Conservation (phyloP, 345 rosid genomes). For the Geranium brycei region DNA sequence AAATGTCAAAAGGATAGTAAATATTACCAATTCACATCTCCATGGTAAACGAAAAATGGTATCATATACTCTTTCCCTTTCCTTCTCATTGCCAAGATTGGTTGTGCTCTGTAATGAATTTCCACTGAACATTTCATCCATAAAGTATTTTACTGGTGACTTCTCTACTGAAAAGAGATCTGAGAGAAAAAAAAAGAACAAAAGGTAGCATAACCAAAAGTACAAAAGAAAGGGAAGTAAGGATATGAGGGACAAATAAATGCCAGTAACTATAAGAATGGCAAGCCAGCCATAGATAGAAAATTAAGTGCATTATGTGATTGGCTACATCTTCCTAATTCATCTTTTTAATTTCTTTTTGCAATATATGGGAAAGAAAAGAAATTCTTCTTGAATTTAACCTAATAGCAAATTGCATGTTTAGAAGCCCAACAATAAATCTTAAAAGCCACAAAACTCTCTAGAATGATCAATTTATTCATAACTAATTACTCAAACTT, state of each 20-base stretch:
- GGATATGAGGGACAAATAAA: neutral
- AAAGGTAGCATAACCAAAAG: neutral
- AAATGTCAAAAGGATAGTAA: conserved; percentile 7
- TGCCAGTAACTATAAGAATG: neutral
- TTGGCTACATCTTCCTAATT: neutral
- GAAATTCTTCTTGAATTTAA: too few relatives aligned
- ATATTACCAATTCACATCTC: conserved; percentile 93
- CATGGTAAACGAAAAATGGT: conserved; percentile 93
- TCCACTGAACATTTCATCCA: conserved; percentile 66
- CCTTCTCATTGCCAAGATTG: conserved; percentile 55
- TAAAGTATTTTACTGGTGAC: conserved; percentile 68
- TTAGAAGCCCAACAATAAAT: too few relatives aligned
- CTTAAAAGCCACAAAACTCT: too few relatives aligned
- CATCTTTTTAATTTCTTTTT: too few relatives aligned
- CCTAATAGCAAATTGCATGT: neutral
- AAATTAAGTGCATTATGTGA: neutral
- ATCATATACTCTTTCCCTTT: conserved; percentile 88
- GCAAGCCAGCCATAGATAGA: neutral
- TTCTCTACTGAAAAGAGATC: conserved; percentile 44
- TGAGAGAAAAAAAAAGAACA: conserved; percentile 9
- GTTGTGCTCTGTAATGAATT: conserved; percentile 69
- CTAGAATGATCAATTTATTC: too few relatives aligned
- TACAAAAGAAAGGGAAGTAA: neutral
- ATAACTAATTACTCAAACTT: too few relatives aligned
- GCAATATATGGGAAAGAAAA: neutral